Base-by-base conservation (phyloP, 139 green algal species). In the Asterochloris erici region DNA sequence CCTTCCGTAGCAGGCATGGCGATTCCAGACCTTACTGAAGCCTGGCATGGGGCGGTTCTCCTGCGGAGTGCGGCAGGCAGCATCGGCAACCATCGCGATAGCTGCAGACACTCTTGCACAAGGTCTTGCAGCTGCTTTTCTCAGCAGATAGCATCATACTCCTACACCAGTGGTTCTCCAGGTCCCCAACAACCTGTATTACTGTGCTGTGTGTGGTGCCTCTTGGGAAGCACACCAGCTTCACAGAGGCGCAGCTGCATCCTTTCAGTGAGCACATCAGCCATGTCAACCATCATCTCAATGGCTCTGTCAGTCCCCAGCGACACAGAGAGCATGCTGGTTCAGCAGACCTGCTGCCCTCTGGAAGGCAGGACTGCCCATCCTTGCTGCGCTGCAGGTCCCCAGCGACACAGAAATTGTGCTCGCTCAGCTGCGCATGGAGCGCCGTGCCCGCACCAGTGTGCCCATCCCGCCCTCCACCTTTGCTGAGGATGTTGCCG, bases 351-450 rank as follows among this genome's bases (percentile, higher is more conserved):
- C 17, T 71, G 66, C 66, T 71, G 38, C 24, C 23, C n/a, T 38
- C 23, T 9, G 63, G 23, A 4, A 28, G 23, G 70, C 4, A 38
- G 10, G 6, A 11, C 23, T 76, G 70, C 2, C 14, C 1, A 2
- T 21, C 27, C 10, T 24, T 70, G 27, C 14, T 74, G 17, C 28
- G 54, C 4, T 71, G 81, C 83, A 89, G 87, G 63, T 94, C n/a
- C 91, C 91, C 10, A 83, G 81, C 0, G 90, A 93, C 28, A 73
- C 87, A 21, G 85, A 91, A n/a, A 73, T 94, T 26, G 81, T 94
- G 70, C 77, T 85, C 82, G 83, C 88, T 11, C 73, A 78, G 62
- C 70, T 92, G 73, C 60, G 79, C 38, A 77, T 86, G 47, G 81
- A 85, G 69, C 81, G 85, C 61, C 79, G 85, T 68, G 21, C 21